These are phyloP conservation scores for Linnemannia schmuckeri DNA, from an alignment of 192 early-diverging fungal species.

Conservation along the genomic window DNA sequence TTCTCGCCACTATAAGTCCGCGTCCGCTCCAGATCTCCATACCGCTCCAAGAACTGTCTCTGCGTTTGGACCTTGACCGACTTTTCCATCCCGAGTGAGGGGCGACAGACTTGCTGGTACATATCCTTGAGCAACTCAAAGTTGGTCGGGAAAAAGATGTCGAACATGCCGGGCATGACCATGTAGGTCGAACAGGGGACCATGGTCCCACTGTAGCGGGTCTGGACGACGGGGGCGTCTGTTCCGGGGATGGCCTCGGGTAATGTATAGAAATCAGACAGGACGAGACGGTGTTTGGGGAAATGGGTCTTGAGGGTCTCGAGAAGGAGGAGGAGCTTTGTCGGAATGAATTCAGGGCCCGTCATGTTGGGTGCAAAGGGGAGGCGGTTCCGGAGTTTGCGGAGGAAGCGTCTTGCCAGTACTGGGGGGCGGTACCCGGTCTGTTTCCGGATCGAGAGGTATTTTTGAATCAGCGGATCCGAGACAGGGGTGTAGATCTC, in stretches of 20 bases:
- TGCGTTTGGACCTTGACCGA: conserved; percentile 77
- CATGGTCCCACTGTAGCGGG: conserved; percentile 89
- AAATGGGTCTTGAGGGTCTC: conserved; percentile 84
- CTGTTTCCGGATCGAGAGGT: conserved; percentile 71
- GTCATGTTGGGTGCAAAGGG: conserved; percentile 93
- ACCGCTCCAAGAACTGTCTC: conserved; percentile 80
- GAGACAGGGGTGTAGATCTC: conserved; percentile 86
- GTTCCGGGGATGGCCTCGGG: conserved; percentile 88
- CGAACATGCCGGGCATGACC: conserved; percentile 98
- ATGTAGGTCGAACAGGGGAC: conserved; percentile 96
- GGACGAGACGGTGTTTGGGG: conserved; percentile 86
- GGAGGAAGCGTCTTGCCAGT: conserved; percentile 59
- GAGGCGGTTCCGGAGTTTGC: conserved; percentile 68
- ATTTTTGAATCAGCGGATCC: conserved; percentile 83
- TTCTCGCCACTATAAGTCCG: conserved; percentile 90
- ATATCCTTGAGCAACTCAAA: conserved; percentile 88
- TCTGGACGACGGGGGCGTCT: conserved; percentile 96
- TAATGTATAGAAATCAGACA: conserved; percentile 90
- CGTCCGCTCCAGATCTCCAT: conserved; percentile 83
- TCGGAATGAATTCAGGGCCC: conserved; percentile 90
- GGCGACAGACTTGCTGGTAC: conserved; percentile 77
- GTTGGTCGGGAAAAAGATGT: conserved; percentile 99
- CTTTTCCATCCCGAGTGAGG: conserved; percentile 55
- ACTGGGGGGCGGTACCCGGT: conserved; percentile 77
- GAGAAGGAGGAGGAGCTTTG: conserved; percentile 81